Base-by-base conservation (phyloP, 768 basidiomycete species). In the Russula abietina region DNA sequence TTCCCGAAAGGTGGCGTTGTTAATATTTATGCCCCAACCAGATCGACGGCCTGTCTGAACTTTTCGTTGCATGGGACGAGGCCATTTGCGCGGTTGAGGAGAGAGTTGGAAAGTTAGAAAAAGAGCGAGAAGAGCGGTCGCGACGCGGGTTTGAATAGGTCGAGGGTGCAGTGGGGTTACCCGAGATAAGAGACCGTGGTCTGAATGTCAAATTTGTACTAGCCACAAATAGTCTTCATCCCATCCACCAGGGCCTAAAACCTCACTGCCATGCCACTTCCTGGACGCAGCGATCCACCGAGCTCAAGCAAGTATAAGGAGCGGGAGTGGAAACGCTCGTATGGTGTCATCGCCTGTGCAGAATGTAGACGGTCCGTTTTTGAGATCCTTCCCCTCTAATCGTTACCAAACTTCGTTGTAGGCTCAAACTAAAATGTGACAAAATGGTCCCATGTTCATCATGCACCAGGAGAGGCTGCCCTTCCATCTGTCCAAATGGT, bases 1-100 rank as follows among this genome's bases (percentile, higher is more conserved):
- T 12, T 46, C 11, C 22, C 45, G n/a, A 4, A 43, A 43, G 17
- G 17, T 11, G 10, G 22, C n/a, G 4, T 10, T 46, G 45, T 46
- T 45, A 5, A 46, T 11, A 11, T 22, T 45, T 11, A 22, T n/a
- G 4, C 45, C 43, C 12, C 22, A 30, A 22, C 45, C 59, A 92
- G 91, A 85, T 91, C 10, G 91, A 91, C 69, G 82, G 84, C 1
- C 77, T 93, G 1, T 93, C 91, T 14, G 90, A 92, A 66, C 76
- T 93, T 24, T 93, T 93, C 64, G 87, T 93, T 8, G 82, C 82
- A 16, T 93, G 91, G 91, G 89, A 93, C 66, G 89, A 92, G 61
- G 80, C 85, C 0, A 73, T 92, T 11, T 78, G 80, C n/a, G 83
- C 82, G 50, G 80, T 84, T 4, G 90, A 92, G 70, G 80, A 81